phyloP scores from a whole-genome alignment of 1,284 basidiomycete genomes.

The Meripilus lineatus region DNA sequence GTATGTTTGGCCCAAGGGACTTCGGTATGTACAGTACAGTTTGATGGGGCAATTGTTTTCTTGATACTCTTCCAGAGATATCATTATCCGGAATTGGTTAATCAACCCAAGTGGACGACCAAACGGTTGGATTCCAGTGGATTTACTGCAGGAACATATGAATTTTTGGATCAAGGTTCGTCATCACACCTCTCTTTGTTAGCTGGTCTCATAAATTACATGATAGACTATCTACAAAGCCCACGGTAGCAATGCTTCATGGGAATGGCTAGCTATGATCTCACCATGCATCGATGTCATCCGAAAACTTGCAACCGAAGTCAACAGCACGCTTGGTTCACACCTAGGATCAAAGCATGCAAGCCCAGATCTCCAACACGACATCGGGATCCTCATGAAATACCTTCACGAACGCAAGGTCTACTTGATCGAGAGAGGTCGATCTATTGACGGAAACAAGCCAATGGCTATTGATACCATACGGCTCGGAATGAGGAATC shows the following conservation, averaged over 20 bases:
- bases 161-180: too few relatives aligned
- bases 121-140: constrained; percentile 28
- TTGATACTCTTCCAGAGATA: not conserved
- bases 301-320: constrained; percentile 22
- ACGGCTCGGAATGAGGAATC: constrained; percentile 3
- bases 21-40: constrained; percentile 16
- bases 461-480: constrained; percentile 9
- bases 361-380: not conserved
- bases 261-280: constrained; percentile 36
- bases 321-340: not conserved
- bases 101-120: constrained; percentile 9
- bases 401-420: not conserved
- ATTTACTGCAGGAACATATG: constrained; percentile 40
- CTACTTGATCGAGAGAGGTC: constrained; percentile 8
- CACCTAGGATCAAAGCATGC: not conserved
- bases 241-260: constrained; percentile 31
- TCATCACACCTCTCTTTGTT: too few relatives aligned
- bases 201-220: not conserved
- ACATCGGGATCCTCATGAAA: not conserved
- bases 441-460: constrained; percentile 9
- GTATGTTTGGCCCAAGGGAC: constrained; percentile 26
- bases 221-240: constrained; percentile 26
- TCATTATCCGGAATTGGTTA: not conserved
- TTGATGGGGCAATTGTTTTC: not conserved
- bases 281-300: constrained; percentile 32